Conservation (phyloP, 768 basidiomycete species). For the Daedaleopsis nitida region DNA sequence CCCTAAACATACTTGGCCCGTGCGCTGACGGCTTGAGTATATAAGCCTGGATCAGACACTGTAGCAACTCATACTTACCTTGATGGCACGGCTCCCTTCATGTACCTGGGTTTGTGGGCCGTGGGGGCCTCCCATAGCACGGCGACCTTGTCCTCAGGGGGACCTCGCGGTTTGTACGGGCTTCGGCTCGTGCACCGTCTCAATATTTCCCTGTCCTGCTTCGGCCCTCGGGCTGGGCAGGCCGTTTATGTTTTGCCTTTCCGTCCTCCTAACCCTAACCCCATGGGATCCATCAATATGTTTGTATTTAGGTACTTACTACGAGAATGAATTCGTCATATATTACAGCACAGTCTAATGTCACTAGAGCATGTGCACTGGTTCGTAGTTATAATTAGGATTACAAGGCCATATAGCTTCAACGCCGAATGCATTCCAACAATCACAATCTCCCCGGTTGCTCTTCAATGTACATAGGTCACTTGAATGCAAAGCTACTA, state of each 20-base stretch:
- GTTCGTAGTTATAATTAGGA: no score
- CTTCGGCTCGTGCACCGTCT: constrained; percentile 40
- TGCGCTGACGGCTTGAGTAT: constrained; percentile 10
- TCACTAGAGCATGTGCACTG: no score
- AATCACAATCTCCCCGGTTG: no score
- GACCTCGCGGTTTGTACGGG: constrained; percentile 43
- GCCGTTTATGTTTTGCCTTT: constrained; percentile 19
- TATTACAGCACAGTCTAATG: no score
- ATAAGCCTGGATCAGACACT: constrained; percentile 4
- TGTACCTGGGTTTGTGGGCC: constrained; percentile 25
- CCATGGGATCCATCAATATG: no score
- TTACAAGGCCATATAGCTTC: no score
- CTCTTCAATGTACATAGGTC: no score
- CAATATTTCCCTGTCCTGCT: constrained; percentile 29
- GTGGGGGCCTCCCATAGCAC: constrained; percentile 35
- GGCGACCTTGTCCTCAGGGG: constrained; percentile 57
- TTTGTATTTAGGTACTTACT: no score
- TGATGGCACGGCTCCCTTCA: constrained; percentile 29
- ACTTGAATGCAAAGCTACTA: no score
- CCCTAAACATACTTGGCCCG: constrained; percentile 22
- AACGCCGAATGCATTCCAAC: no score
- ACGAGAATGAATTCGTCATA: no score
- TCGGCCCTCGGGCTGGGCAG: constrained; percentile 30
- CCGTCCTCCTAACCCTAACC: constrained; percentile 22
- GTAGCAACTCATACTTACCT: constrained; percentile 26